phyloP scores from a whole-genome alignment of 768 basidiomycete species.

The Tylopilus felleus region DNA sequence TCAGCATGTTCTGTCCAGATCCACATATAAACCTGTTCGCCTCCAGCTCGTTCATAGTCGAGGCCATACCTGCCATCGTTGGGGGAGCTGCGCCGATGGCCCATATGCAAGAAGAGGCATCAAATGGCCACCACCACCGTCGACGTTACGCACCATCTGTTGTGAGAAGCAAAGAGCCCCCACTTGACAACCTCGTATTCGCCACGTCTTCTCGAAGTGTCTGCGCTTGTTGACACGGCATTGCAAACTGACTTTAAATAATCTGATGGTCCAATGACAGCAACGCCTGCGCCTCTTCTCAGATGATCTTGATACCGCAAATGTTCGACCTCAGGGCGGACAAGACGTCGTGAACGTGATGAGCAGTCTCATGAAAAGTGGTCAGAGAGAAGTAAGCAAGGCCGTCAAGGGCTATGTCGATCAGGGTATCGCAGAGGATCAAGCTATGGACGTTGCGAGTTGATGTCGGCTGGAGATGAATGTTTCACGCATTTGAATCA shows the following conservation, averaged over 20 bases:
- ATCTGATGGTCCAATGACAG: slow-evolving; percentile 18
- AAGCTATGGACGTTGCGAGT: background rate
- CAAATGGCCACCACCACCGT: background rate
- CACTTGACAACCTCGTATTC: background rate
- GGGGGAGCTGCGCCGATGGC: background rate
- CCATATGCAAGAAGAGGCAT: slow-evolving; percentile 7
- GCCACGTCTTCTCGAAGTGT: background rate
- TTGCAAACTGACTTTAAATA: slow-evolving; percentile 10
- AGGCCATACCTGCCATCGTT: background rate
- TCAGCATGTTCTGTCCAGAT: background rate
- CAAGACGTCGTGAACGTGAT: slow-evolving; percentile 99
- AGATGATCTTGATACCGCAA: slow-evolving; percentile 96
- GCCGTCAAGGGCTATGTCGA: slow-evolving; percentile 97
- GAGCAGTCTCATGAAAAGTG: slow-evolving; percentile 86
- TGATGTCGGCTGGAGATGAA: slow-evolving; percentile 58
- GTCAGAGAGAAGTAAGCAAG: slow-evolving; percentile 92
- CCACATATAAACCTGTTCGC: background rate
- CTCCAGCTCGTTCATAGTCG: background rate
- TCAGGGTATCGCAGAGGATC: slow-evolving; percentile 87
- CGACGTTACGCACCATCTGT: background rate
- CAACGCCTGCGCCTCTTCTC: slow-evolving; percentile 18
- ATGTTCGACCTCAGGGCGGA: slow-evolving; percentile 92
- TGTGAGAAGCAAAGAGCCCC: background rate
- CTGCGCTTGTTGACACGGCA: slow-evolving; percentile 5
- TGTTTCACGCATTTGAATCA: slow-evolving; percentile 98